Base-by-base conservation (phyloP, 108 stramenopile genomes). In the Cylindrotheca fusiformis region DNA sequence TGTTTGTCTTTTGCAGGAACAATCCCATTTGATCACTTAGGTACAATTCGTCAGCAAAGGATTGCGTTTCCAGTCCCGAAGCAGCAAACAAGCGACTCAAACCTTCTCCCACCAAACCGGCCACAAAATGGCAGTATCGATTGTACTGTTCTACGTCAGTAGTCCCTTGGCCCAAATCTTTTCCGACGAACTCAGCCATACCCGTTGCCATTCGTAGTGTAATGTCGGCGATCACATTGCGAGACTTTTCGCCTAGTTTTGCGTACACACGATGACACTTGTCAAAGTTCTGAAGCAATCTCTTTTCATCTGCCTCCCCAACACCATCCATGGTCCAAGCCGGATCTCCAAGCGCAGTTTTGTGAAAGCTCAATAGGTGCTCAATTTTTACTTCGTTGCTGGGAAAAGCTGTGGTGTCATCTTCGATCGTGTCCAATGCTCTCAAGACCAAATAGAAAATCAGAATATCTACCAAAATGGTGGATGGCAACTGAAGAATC, bases 1-100 rank as follows among this genome's bases (percentile, higher is more conserved):
- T 99, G 68, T 99, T 99, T 4, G 97, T 97, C 75, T 98, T 98
- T 80, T 99, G 98, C 48, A 99, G 75, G 69, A 99, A 99, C 46
- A 98, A 73, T 32, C 98, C 99, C 99, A 99, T 99, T 67, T 94
- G 90, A 78, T 97, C 93, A 63, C 89, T 83, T 31, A 97, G 67
- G 57, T 81, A 74, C 36, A 92, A 28, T 64, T 84, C 81, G 27
- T 60, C 61, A 24, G 78, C 84, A 24, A 96, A 60, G n/a, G 76
- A 65, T 3, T 72, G 60, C 45, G 75, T 57, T 72, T 95, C 94
- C 62, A 94, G 62, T 24, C 93, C 93, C 5, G 88, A 83, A 1
- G 75, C 80, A 10, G 85, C 84, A 68, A 99, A 99, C 53, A 99
- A 81, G 55, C 97, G 90, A 54, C 93, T 93, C 20, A 98, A 79